A percentile compares a stretch with the other conserved stretches of the same genome.
These are phyloP conservation scores for Phaffomyces thermotolerans DNA, from an alignment of 805 yeast genomes.

Conservation along the genomic window DNA sequence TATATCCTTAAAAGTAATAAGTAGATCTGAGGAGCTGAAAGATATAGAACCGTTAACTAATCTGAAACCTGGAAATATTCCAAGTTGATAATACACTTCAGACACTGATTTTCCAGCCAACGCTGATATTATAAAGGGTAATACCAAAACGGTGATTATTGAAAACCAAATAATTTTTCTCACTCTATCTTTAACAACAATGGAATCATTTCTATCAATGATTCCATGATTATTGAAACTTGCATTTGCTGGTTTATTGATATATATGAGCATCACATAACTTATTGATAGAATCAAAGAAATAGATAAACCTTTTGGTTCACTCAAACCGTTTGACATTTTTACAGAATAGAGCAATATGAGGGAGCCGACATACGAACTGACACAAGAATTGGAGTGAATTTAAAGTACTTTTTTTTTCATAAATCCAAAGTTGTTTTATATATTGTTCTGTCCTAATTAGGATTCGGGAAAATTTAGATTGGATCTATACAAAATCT, in stretches of 20 bases:
- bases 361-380: neutral
- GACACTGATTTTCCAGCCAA: constrained; percentile 5
- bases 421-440: too few relatives aligned
- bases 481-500: too few relatives aligned
- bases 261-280: constrained; percentile 40
- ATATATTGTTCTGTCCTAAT: too few relatives aligned
- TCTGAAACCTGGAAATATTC: constrained; percentile 31
- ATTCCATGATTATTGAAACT: constrained; percentile 10
- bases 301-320: constrained; percentile 16
- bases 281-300: constrained; percentile 33
- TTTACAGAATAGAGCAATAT: neutral
- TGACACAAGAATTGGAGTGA: too few relatives aligned
- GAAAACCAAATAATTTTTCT: constrained; percentile 25
- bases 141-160: neutral
- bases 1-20: constrained; percentile 14
- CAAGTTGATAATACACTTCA: constrained; percentile 20
- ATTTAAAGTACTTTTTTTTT: too few relatives aligned
- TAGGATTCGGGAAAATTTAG: too few relatives aligned
- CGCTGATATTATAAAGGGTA: constrained; percentile 9
- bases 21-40: constrained; percentile 1
- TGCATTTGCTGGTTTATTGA: constrained; percentile 12
- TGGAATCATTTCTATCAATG: constrained; percentile 34
- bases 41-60: constrained; percentile 1
- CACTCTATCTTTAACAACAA: constrained; percentile 36
- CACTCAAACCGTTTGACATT: neutral